Conservation (phyloP, 176 grass and related monocot genomes). For the Avena eriantha region DNA sequence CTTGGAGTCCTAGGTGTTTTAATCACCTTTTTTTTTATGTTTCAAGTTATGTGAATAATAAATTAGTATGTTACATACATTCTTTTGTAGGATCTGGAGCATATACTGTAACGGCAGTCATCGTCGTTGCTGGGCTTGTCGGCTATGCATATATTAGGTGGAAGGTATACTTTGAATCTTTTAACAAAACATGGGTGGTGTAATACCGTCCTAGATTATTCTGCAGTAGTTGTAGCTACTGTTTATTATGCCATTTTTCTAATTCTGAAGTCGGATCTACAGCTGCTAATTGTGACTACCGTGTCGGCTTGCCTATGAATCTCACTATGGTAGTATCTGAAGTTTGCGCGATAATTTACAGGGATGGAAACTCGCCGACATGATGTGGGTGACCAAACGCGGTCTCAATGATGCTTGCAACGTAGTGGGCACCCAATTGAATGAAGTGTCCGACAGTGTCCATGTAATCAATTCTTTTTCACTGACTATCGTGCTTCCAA, state of each 20-base stretch:
- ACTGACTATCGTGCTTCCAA: not conserved
- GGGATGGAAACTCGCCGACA: constrained; percentile 84
- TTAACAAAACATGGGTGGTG: no score
- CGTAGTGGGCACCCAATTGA: constrained; percentile 69
- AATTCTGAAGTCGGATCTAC: not conserved
- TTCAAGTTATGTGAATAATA: no score
- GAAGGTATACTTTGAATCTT: constrained; percentile 3
- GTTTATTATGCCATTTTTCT: not conserved
- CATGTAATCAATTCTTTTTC: constrained; percentile 50
- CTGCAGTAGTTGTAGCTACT: not conserved
- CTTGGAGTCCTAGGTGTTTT: no score
- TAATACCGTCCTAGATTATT: not conserved
- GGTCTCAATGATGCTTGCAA: constrained; percentile 78
- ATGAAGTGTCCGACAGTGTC: constrained; percentile 76
- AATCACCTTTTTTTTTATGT: no score
- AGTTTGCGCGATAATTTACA: constrained; percentile 27
- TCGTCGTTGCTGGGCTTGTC: constrained; percentile 66
- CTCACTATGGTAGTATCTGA: not conserved
- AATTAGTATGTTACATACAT: no score
- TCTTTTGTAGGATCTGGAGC: constrained; percentile 41
- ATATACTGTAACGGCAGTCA: constrained; percentile 44
- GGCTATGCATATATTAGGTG: constrained; percentile 59
- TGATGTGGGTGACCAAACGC: constrained; percentile 89
- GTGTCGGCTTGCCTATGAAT: not conserved
- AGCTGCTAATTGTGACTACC: not conserved